Evolutionary conservation across 805 yeast species (phyloP).

Genomic region (Saccharomyces eubayanus): DNA sequence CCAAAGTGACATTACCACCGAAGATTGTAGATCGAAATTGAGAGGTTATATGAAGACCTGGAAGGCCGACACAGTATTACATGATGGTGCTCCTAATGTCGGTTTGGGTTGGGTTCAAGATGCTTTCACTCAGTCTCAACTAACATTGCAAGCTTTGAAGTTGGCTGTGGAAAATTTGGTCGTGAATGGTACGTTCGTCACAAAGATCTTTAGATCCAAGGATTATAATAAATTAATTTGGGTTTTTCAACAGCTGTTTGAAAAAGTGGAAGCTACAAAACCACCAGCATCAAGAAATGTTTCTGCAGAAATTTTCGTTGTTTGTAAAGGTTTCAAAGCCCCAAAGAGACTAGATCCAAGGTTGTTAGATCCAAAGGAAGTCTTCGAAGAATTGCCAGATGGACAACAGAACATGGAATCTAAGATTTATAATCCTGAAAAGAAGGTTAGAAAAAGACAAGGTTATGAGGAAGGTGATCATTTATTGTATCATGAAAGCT

Average conservation of each 20-base stretch:
- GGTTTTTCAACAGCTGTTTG: slow-evolving; percentile 94
- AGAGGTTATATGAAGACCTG: slow-evolving; percentile 96
- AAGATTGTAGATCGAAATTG: slow-evolving; percentile 88
- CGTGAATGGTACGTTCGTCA: slow-evolving; percentile 91
- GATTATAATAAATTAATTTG: slow-evolving; percentile 95
- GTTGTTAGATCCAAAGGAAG: slow-evolving; percentile 82
- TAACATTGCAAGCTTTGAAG: slow-evolving; percentile 86
- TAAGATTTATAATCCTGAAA: slow-evolving; percentile 89
- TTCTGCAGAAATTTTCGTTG: slow-evolving; percentile 97
- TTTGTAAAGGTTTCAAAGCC: slow-evolving; percentile 91
- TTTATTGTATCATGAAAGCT: slow-evolving; percentile 56
- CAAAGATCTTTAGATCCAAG: slow-evolving; percentile 96
- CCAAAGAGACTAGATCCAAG: slow-evolving; percentile 93
- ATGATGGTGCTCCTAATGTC: slow-evolving; percentile 99
- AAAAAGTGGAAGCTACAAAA: slow-evolving; percentile 95
- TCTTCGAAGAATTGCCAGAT: slow-evolving; percentile 82
- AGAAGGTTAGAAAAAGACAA: slow-evolving; percentile 79
- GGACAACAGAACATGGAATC: slow-evolving; percentile 77
- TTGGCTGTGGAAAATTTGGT: slow-evolving; percentile 87
- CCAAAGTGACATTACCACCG: slow-evolving; percentile 96
- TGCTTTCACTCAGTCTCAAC: slow-evolving; percentile 96
- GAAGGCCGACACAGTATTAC: slow-evolving; percentile 96
- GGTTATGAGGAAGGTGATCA: slow-evolving; percentile 97
- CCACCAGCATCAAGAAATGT: slow-evolving; percentile 99
- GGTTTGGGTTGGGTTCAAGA: slow-evolving; percentile 99